Base-by-base conservation (phyloP, 1,139 yeast species). In the Neolecta irregularis region DNA sequence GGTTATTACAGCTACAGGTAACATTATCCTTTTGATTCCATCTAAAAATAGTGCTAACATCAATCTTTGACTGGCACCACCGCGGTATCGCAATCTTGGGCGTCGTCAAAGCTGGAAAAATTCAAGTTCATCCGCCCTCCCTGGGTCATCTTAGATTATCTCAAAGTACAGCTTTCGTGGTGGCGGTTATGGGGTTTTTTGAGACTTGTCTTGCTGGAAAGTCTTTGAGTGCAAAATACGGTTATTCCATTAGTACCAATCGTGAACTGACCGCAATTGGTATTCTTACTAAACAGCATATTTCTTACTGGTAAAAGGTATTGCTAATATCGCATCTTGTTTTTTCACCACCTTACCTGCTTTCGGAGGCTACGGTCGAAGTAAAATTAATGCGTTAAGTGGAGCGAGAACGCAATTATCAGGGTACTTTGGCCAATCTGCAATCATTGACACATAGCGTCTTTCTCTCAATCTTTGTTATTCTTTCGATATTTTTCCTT, bases 311-410 rank as follows among this genome's bases (percentile, higher is more conserved):
- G 95, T 95, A 0, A 60, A 88, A 32, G 98, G 98, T 0, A 57
- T 69, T 15, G 71, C 78, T 34, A 88, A 85, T 48, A 44, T 83
- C 2, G 58, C 67, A 3, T 74, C 76, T 1, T 68, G 81, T 2
- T 42, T 70, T 15, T 72, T 80, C 47, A 88, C 93, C 3, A 79
- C 88, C 0, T 60, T 88, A 9, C 96, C 98, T 0, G 73, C 93
- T 1, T 85, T 85, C 62, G 98, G 98, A 2, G 96, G 98, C 0
- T 88, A 88, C 51, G 96, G 95, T 1, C 67, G 98, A 51, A 75
- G 92, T 24, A 85, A 79, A 49, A 74, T 88, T 40, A 88, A 88
- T 56, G 79, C 88, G 1, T 61, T 81, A 32, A 73, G 88, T 7
- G 85, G 85, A 6, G 96, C 93, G 0, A 72, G 72, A 45, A 78